These are phyloP conservation scores for Inga laurina DNA, from an alignment of 306 rosid species.

Conservation along the genomic window DNA sequence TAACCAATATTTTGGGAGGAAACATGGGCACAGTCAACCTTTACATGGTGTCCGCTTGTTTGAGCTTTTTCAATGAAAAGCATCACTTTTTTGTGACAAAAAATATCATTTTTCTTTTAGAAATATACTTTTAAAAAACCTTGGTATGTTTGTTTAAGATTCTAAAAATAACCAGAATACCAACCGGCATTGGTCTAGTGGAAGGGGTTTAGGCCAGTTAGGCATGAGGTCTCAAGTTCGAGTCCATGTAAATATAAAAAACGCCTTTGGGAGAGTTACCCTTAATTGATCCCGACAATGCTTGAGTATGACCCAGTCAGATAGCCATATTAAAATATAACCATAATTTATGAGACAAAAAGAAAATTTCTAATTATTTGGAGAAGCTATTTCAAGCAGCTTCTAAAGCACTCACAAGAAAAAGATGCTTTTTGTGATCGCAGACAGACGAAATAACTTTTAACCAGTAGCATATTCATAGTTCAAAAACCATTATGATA, in stretches of 20 bases:
- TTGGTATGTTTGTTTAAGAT: background rate
- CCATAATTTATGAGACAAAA: background rate
- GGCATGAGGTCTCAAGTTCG: too few relatives aligned
- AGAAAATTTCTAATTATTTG: background rate
- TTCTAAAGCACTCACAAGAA: background rate
- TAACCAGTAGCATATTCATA: background rate
- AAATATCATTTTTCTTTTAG: background rate
- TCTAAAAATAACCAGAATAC: too few relatives aligned
- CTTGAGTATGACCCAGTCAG: too few relatives aligned
- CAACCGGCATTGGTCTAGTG: too few relatives aligned
- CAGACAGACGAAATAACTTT: background rate
- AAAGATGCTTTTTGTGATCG: background rate
- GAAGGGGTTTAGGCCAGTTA: too few relatives aligned
- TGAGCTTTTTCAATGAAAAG: background rate
- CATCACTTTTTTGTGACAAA: background rate
- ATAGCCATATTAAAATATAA: too few relatives aligned
- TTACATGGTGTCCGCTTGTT: background rate
- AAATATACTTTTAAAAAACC: background rate
- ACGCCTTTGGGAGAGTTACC: too few relatives aligned
- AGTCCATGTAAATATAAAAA: too few relatives aligned
- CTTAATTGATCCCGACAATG: too few relatives aligned
- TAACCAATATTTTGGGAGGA: background rate
- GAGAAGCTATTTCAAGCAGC: background rate
- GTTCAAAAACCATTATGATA: background rate
- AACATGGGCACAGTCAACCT: background rate